These are phyloP conservation scores for Fraxinus pennsylvanica DNA, from an alignment of 257 asterid genomes.

Conservation along the genomic window DNA sequence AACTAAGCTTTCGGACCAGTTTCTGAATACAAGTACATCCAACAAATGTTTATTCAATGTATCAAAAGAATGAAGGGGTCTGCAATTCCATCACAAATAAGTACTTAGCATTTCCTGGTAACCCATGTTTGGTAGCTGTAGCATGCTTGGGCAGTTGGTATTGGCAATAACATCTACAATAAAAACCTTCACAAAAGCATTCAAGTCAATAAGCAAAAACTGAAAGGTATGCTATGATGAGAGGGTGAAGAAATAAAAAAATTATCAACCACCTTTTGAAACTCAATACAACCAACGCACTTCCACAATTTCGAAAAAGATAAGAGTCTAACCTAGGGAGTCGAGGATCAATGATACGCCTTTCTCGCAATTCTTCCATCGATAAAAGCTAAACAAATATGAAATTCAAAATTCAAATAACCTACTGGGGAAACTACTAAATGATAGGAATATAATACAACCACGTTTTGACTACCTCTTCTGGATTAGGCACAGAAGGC, in stretches of 20 bases:
- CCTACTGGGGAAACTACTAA: constrained; percentile 11
- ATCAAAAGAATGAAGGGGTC: background rate
- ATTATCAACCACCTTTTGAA: constrained; percentile 10
- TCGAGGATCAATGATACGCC: constrained; percentile 82
- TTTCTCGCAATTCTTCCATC: constrained; percentile 88
- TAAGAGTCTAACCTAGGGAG: constrained; percentile 70
- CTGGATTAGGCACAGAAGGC: constrained; percentile 82
- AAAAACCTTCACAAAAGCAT: too few relatives aligned
- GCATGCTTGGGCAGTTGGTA: background rate
- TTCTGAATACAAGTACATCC: background rate
- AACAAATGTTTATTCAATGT: background rate
- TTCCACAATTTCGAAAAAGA: constrained; percentile 19
- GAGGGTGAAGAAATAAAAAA: background rate
- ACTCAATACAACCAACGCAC: constrained; percentile 19
- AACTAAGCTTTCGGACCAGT: background rate
- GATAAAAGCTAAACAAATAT: constrained; percentile 65
- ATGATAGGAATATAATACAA: constrained; percentile 14
- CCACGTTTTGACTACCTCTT: constrained; percentile 51
- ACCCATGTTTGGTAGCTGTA: background rate
- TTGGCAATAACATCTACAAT: background rate
- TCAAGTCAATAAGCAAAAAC: background rate
- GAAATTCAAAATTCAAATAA: constrained; percentile 10
- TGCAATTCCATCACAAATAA: background rate
- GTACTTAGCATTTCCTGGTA: background rate
- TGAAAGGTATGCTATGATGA: background rate